These are phyloP conservation scores for Phytophthora tentaculata DNA, from an alignment of 352 stramenopile genomes.

Conservation along the genomic window DNA sequence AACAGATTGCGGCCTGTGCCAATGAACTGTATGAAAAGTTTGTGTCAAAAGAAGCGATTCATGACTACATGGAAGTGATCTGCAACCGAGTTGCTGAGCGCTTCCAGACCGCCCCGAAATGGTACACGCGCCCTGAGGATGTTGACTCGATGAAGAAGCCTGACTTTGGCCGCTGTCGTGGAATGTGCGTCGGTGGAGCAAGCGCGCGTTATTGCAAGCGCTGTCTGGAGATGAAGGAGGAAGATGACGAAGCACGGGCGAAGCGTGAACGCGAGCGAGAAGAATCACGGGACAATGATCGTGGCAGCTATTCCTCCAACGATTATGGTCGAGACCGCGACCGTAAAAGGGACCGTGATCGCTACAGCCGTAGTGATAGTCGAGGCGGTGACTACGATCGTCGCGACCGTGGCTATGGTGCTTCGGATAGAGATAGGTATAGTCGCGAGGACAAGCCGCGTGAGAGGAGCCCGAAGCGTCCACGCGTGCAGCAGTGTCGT, in stretches of 20 bases:
- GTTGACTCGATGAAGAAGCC: constrained; percentile 71
- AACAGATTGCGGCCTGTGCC: constrained; percentile 94
- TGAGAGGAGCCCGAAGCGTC: constrained; percentile 50
- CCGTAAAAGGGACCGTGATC: constrained; percentile 33
- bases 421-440: constrained; percentile 37
- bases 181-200: constrained; percentile 63
- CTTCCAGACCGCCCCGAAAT: constrained; percentile 73
- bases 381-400: constrained; percentile 30
- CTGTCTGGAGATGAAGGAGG: constrained; percentile 70
- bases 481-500: constrained; percentile 53
- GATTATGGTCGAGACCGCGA: constrained; percentile 25
- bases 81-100: constrained; percentile 92
- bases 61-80: constrained; percentile 98
- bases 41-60: constrained; percentile 90
- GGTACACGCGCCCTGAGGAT: constrained; percentile 68
- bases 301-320: constrained; percentile 31
- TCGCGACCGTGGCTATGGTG: constrained; percentile 35
- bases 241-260: constrained; percentile 48
- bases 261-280: constrained; percentile 29
- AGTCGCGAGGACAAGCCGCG: constrained; percentile 36
- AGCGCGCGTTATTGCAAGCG: constrained; percentile 71
- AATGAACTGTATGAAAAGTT: constrained; percentile 95
- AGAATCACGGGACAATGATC: constrained; percentile 31
- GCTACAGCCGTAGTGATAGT: constrained; percentile 31
- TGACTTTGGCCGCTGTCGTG: constrained; percentile 51